Conservation (phyloP, 768 basidiomycete genomes). For the Termitomyces sp. region DNA sequence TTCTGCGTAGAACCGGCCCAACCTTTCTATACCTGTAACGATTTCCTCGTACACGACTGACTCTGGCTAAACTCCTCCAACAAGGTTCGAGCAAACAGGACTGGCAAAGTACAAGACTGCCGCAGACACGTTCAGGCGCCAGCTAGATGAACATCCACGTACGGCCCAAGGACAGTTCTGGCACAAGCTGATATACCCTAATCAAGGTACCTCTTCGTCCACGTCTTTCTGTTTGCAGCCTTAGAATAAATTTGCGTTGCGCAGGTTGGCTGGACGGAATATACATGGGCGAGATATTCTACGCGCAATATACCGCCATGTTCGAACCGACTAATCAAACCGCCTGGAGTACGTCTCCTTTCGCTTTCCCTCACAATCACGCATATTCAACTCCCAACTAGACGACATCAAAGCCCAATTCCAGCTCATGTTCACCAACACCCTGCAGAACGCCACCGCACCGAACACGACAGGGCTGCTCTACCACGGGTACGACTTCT, state of each 20-base stretch:
- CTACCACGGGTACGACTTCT: constrained; percentile 46
- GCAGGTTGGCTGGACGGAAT: constrained; percentile 40
- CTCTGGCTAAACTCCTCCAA: not conserved
- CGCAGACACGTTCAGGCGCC: constrained; percentile 30
- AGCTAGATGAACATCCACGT: constrained; percentile 36
- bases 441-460: constrained; percentile 29
- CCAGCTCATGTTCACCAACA: constrained; percentile 37
- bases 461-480: constrained; percentile 36
- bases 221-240: not conserved
- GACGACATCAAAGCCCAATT: constrained; percentile 37
- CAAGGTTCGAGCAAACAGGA: constrained; percentile 28
- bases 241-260: not conserved
- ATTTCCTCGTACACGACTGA: not conserved
- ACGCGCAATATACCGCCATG: constrained; percentile 31
- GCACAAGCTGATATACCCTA: constrained; percentile 36
- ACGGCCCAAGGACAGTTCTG: constrained; percentile 41
- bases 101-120: constrained; percentile 34
- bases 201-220: constrained; percentile 27
- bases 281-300: constrained; percentile 42
- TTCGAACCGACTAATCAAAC: constrained; percentile 30
- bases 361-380: not conserved
- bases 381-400: constrained; percentile 2
- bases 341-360: constrained; percentile 29
- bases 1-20: constrained; percentile 27
- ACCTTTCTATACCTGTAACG: constrained; percentile 33